Evolutionary conservation across 2,329 filamentous ascomycete genomes (phyloP), one percentile per base, ranked within the genome.

Genomic region (Myriosclerotinia scirpicola): DNA sequence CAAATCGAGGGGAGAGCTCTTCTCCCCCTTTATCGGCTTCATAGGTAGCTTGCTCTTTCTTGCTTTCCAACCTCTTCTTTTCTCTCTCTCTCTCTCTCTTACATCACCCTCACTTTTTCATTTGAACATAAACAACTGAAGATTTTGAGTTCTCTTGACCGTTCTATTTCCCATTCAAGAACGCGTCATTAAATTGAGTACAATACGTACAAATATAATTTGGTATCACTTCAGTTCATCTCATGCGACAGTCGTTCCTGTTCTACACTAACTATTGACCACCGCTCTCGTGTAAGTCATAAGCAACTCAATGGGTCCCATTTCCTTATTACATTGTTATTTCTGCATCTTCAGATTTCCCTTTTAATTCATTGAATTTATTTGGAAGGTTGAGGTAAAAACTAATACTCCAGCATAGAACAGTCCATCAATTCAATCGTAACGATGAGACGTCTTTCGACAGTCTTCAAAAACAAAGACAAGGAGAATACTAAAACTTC

Each of bases 391-490:
- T 36, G 14, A n/a, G 20, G 6, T 12, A 3, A 20, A 20, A 46
- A 8, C 48, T 54, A 40, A 40, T 26, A n/a, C 20, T 46, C 2
- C 17, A 56, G 12, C 34, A 44, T 17, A 64, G 61, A 42, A 34
- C 26, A 36, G 20, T 42, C 22, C 12, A 44, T n/a, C 34, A 30
- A 34, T 42, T 20, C 14, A 20, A 42, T 55, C 34, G 48, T 40
- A n/a, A 66, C 52, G 34, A 63, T 69, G 66, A 68, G 65, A 54
- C 63, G 67, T 2, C 50, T 68, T 11, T 44, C 67, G 14, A 66
- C 53, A 17, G 58, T 67, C n/a, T 69, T 69, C 36, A 66, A 63
- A 36, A 68, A 38, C 12, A 67, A 69, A 17, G 67, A 68, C 58
- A 60, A 66, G 40, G 60, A 68, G 30, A 65, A 54, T 9, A 44